Conservation (phyloP, 2,329 filamentous ascomycete genomes). For the Fusarium sterilihyphosum region DNA sequence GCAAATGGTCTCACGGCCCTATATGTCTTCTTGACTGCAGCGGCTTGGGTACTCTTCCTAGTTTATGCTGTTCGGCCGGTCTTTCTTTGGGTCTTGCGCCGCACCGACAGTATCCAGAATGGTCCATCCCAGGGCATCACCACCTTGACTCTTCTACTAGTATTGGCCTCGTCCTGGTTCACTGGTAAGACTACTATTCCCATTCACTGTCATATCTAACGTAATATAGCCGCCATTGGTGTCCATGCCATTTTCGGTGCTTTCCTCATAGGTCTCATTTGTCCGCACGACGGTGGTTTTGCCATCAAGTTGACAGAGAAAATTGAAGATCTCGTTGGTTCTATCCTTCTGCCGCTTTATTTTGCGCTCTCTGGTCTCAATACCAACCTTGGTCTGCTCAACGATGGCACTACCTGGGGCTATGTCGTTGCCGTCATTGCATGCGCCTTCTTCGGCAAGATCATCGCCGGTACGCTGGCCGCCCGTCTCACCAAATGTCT, state of each 20-base stretch:
- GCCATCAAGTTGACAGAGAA: slow-evolving; percentile 93
- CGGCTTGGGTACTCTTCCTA: slow-evolving; percentile 81
- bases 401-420: slow-evolving; percentile 85
- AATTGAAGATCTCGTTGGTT: slow-evolving; percentile 88
- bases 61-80: slow-evolving; percentile 76
- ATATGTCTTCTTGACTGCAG: slow-evolving; percentile 80
- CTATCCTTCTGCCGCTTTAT: slow-evolving; percentile 88
- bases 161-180: slow-evolving; percentile 84
- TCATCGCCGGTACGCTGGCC: slow-evolving; percentile 82
- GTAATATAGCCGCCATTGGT: slow-evolving; percentile 72
- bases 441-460: slow-evolving; percentile 86
- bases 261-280: slow-evolving; percentile 89
- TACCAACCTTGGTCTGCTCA: slow-evolving; percentile 85
- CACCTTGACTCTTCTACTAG: slow-evolving; percentile 81
- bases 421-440: slow-evolving; percentile 87
- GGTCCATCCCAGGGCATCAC: slow-evolving; percentile 89
- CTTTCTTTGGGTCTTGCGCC: slow-evolving; percentile 78
- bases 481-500: slow-evolving; percentile 76
- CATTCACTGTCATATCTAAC: background rate
- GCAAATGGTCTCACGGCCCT: slow-evolving; percentile 83
- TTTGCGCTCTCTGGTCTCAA: slow-evolving; percentile 92
- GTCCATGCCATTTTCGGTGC: slow-evolving; percentile 95
- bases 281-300: slow-evolving; percentile 89
- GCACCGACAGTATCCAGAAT: slow-evolving; percentile 82
- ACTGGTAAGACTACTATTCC: slow-evolving; percentile 58